These are phyloP conservation scores for Pyrenula aspistea DNA, from an alignment of 495 filamentous ascomycete genomes.

Conservation along the genomic window DNA sequence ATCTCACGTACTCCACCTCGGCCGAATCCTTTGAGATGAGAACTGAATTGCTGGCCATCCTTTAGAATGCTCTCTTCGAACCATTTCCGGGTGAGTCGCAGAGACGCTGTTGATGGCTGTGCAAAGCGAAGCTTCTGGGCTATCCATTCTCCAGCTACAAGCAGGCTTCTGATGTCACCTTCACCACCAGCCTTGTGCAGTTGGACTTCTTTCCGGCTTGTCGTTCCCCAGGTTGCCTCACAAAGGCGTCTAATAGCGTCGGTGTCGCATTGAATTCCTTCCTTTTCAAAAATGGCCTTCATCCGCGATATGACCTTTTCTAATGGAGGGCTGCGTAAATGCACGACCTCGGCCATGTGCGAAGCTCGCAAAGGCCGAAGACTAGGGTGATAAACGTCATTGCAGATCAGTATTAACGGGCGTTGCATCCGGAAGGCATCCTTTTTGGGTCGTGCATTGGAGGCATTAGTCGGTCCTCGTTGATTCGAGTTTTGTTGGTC, in stretches of 20 bases:
- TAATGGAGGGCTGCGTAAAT: constrained; percentile 76
- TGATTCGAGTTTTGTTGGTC: constrained; percentile 67
- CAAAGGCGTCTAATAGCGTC: constrained; percentile 84
- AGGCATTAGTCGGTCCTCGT: constrained; percentile 20
- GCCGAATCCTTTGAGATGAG: constrained; percentile 64
- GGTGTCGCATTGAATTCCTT: constrained; percentile 73
- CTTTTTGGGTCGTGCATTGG: constrained; percentile 50
- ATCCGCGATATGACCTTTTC: constrained; percentile 77
- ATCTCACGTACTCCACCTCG: constrained; percentile 72
- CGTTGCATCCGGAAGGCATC: constrained; percentile 77
- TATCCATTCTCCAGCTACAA: constrained; percentile 94
- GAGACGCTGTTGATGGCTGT: constrained; percentile 22
- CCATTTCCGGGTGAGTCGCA: constrained; percentile 64
- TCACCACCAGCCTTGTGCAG: constrained; percentile 45
- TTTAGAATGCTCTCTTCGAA: constrained; percentile 66
- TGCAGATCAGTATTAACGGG: constrained; percentile 88
- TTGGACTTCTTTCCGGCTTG: constrained; percentile 45
- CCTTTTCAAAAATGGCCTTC: constrained; percentile 70
- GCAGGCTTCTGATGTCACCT: constrained; percentile 82
- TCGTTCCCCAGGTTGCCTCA: constrained; percentile 86
- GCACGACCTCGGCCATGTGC: constrained; percentile 76
- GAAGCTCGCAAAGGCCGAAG: constrained; percentile 74
- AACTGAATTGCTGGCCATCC: constrained; percentile 59
- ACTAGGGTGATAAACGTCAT: constrained; percentile 91
- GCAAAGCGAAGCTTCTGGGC: constrained; percentile 55